phyloP scores from a whole-genome alignment of 345 rosid species.

The Eucalyptus marginata region DNA sequence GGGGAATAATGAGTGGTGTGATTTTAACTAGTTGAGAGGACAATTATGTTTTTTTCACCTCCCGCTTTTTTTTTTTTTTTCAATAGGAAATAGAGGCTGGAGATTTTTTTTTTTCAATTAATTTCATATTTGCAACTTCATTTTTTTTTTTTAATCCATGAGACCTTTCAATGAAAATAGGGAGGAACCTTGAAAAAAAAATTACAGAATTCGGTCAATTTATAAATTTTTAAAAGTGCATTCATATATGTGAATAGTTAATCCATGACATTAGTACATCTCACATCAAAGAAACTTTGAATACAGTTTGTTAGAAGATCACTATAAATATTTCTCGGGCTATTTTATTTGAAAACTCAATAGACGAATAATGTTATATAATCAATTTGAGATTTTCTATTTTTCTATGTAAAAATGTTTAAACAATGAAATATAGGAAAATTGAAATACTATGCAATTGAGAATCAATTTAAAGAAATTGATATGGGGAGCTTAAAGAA shows the following conservation, averaged over 20 bases:
- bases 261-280: fast-evolving
- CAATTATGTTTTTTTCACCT: neutral
- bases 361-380: fast-evolving
- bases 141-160: neutral
- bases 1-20: neutral
- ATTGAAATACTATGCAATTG: neutral
- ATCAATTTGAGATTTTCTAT: neutral
- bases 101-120: neutral
- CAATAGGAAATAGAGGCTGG: neutral
- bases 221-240: neutral
- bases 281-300: neutral
- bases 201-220: fast-evolving
- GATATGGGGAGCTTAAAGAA: neutral
- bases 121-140: neutral
- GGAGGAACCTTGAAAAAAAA: neutral
- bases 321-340: fast-evolving
- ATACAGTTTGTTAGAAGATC: neutral
- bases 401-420: neutral
- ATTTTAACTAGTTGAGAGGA: neutral
- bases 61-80: neutral
- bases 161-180: neutral
- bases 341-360: neutral
- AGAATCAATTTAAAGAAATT: neutral
- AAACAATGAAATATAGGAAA: neutral
- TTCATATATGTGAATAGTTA: neutral